Evolutionary conservation across 208 protist genomes (phyloP), one percentile per base, ranked within the genome.

Genomic region (Trypanosoma rangeli): DNA sequence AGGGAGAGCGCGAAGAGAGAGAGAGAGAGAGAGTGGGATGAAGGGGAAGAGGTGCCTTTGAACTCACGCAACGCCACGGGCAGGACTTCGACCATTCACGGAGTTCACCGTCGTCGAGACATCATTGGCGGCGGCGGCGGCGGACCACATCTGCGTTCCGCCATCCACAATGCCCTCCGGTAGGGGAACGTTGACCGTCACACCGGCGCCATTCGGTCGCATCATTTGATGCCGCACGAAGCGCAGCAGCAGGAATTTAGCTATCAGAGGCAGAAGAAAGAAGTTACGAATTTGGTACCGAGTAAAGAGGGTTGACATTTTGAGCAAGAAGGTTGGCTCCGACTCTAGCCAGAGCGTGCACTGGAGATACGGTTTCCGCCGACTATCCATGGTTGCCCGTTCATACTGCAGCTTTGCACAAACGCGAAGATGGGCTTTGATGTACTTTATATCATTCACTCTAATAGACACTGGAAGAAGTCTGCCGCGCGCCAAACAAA

Each of bases 341-440:
- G 90, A 96, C 50, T 92, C 80, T 9, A 95, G 79, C 86, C 88
- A 96, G 22, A 93, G 24, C 5, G 71, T 89, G 64, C 80, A 81
- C 52, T 81, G 66, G 10, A 96, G 74, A 35, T 83, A 90, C 16
- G 87, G 90, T 60, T 78, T 79, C 29, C 78, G 79, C 49, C 84
- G 81, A 8, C 74, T 78, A 52, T 92, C 85, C 58, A 95, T 77
- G 3, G 86, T 92, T 10, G 90, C 85, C 12, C 75, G 60, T 48
- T 86, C 84, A 69, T 85, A 75, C 68, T 89, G 70, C n/a, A 94
- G 76, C 24, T 67, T 69, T 29, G 83, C 66, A n/a, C 74, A 74
- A 16, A 89, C 70, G 3, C 86, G 83, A 12, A 89, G 68, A 61
- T 90, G 84, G 9, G 68, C 70, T 44, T 64, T 76, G 49, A 67